Evolutionary conservation across 208 protist species (phyloP).

Genomic region (Trypanosoma boissoni): DNA sequence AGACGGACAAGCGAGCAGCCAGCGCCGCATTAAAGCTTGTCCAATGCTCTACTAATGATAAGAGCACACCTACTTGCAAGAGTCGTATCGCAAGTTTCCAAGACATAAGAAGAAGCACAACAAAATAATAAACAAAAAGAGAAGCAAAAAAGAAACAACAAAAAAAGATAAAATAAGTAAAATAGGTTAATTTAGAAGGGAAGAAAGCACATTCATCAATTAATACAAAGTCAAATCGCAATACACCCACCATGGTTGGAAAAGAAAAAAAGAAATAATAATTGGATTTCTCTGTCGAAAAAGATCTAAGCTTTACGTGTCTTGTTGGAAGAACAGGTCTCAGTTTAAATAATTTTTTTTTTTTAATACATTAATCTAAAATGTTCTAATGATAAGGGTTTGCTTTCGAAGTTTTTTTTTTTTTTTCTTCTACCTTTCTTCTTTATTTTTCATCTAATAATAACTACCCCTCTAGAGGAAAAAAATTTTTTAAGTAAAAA

Average conservation of each 20-base stretch:
- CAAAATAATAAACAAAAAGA: slow-evolving; percentile 22
- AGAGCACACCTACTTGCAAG: neutral
- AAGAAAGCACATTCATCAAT: neutral
- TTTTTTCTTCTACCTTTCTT: too few species aligned
- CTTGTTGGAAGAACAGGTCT: too few species aligned
- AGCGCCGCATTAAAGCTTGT: slow-evolving; percentile 22
- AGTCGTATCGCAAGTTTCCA: too few species aligned
- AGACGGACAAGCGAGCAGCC: neutral
- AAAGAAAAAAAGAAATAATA: slow-evolving; percentile 5
- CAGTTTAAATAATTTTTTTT: too few species aligned
- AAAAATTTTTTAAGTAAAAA: too few species aligned
- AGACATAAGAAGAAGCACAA: too few species aligned
- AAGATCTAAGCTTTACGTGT: slow-evolving; percentile 6
- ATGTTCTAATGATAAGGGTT: too few species aligned
- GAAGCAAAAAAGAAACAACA: slow-evolving; percentile 14
- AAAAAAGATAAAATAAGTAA: slow-evolving; percentile 10
- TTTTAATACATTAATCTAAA: too few species aligned
- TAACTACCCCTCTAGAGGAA: too few species aligned
- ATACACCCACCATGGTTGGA: neutral
- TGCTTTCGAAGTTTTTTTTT: too few species aligned
- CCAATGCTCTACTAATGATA: neutral
- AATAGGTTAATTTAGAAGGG: neutral
- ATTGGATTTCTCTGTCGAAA: too few species aligned
- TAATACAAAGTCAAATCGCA: neutral
- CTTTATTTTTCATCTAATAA: too few species aligned